phyloP scores from a whole-genome alignment of 306 rosid species.

The Argentina anserina region DNA sequence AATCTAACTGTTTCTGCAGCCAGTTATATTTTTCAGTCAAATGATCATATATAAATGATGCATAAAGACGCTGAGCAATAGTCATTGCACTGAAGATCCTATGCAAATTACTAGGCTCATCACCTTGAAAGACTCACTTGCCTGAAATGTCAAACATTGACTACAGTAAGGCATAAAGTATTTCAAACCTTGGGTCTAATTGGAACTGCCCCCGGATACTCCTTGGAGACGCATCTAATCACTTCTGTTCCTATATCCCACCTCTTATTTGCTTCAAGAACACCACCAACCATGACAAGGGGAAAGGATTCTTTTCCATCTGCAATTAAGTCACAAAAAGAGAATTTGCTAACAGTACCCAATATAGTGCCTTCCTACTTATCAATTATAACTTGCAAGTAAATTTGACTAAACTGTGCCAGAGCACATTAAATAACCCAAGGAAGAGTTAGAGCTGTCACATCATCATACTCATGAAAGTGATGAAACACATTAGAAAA shows the following conservation, averaged over 20 bases:
- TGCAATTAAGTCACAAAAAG: slow-evolving; percentile 25
- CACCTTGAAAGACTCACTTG: not conserved
- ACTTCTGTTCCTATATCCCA: slow-evolving; percentile 96
- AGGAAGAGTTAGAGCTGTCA: not conserved
- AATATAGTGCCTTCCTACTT: not conserved
- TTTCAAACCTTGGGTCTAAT: slow-evolving; percentile 72
- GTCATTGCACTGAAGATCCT: not conserved
- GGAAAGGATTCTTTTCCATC: slow-evolving; percentile 74
- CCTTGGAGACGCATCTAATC: slow-evolving; percentile 49
- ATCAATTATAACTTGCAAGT: not conserved
- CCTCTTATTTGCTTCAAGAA: slow-evolving; percentile 79
- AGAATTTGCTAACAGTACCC: not conserved
- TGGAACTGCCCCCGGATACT: slow-evolving; percentile 57
- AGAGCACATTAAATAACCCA: not conserved
- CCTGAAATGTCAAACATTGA: not conserved
- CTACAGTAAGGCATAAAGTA: not conserved
- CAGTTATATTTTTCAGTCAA: not conserved
- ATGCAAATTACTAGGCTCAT: not conserved
- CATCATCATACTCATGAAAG: not conserved
- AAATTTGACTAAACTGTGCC: not conserved
- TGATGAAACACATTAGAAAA: too few relatives aligned
- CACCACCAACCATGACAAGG: slow-evolving; percentile 97
- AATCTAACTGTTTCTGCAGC: not conserved
- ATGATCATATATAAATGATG: not conserved
- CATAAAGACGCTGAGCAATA: not conserved